Percentiles rank a stretch among this genome's conserved stretches.
Evolutionary conservation across 164 flowering plant genomes (phyloP).

Genomic region (Saururus chinensis): DNA sequence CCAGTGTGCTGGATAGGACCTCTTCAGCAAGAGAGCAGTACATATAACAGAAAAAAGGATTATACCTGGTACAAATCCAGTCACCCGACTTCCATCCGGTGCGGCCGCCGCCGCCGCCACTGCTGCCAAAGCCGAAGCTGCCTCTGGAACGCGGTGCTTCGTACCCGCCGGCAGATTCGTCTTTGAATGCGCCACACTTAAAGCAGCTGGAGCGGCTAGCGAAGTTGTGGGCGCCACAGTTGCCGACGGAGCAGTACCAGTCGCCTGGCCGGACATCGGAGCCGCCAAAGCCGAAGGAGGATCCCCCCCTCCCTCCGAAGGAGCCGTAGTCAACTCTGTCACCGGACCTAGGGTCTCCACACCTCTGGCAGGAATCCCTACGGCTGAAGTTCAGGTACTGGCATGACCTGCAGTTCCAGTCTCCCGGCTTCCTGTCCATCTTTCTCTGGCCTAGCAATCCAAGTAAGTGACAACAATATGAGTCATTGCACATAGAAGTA

Average conservation of each 20-base stretch:
- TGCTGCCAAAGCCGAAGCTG: constrained; percentile 15
- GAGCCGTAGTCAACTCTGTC: constrained; percentile 36
- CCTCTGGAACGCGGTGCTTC: constrained; percentile 16
- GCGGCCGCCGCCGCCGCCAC: constrained; percentile 17
- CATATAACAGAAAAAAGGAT: neutral
- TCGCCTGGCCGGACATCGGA: constrained; percentile 95
- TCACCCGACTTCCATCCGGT: constrained; percentile 96
- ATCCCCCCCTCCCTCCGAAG: constrained; percentile 35
- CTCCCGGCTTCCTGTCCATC: constrained; percentile 76
- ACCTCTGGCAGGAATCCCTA: constrained; percentile 69
- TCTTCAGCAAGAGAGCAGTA: neutral
- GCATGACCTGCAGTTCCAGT: constrained; percentile 91
- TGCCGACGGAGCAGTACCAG: constrained; percentile 79
- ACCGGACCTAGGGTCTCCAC: constrained; percentile 43
- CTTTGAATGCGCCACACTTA: constrained; percentile 90
- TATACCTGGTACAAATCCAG: constrained; percentile 88
- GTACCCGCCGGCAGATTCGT: constrained; percentile 38
- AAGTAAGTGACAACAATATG: neutral
- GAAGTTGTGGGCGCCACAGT: constrained; percentile 91
- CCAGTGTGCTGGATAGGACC: no score
- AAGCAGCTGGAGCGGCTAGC: constrained; percentile 98
- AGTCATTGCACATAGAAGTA: no score
- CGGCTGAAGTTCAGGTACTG: constrained; percentile 80
- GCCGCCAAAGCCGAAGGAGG: constrained; percentile 53
- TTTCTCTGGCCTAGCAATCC: constrained; percentile 6